Conservation (phyloP, 441 rosid genomes). For the Eruca vesicaria region DNA sequence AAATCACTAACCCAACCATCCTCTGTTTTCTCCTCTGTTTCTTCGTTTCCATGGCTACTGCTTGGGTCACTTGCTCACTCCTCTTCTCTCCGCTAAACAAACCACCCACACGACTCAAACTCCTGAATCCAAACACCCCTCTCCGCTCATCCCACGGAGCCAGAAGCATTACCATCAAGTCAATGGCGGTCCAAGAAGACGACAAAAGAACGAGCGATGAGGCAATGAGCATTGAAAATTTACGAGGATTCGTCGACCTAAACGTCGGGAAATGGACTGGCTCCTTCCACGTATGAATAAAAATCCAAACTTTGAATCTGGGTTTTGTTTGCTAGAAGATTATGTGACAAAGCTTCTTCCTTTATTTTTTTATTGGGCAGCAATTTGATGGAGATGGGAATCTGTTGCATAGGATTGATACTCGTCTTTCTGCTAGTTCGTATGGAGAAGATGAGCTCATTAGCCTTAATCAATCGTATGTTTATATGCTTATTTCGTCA, state of each 20-base stretch:
- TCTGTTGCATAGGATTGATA: conserved; percentile 65
- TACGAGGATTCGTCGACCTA: conserved; percentile 64
- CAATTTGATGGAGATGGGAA: conserved; percentile 81
- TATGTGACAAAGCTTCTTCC: neutral
- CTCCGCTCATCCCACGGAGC: neutral
- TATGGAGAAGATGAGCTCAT: conserved; percentile 88
- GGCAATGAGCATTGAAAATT: conserved; percentile 67
- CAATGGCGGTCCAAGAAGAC: conserved; percentile 36
- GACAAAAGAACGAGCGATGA: conserved; percentile 37
- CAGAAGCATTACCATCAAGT: conserved; percentile 31
- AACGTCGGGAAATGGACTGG: conserved; percentile 84
- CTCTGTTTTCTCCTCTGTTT: neutral
- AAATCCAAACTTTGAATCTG: neutral
- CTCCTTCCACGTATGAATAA: conserved; percentile 57
- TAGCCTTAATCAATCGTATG: conserved; percentile 96
- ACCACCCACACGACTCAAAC: neutral
- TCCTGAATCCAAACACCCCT: neutral
- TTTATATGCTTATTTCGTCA: neutral
- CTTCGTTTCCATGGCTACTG: conserved; percentile 25
- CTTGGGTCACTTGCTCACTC: conserved; percentile 30
- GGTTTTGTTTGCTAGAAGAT: neutral
- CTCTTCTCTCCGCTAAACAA: conserved; percentile 18
- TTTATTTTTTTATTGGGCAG: conserved; percentile 35
- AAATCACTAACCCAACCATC: neutral
- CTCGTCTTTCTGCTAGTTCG: conserved; percentile 67